These are phyloP conservation scores for Fusarium pseudograminearum DNA, from an alignment of 2,329 filamentous ascomycete genomes.

Conservation along the genomic window DNA sequence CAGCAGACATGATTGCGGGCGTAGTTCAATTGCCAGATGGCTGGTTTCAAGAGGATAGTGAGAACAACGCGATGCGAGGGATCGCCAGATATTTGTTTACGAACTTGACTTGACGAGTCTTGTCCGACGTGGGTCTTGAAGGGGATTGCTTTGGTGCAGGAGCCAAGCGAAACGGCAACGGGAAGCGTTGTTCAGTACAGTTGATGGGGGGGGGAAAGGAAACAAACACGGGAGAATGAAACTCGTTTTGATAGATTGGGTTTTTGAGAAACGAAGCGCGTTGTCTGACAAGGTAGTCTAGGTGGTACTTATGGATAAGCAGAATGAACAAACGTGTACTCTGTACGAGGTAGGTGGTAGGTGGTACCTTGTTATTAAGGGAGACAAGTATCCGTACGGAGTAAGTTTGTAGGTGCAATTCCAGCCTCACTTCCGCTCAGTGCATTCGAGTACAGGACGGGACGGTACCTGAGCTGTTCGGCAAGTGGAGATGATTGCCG, in stretches of 20 bases:
- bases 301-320: neutral
- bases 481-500: slow-evolving; percentile 33
- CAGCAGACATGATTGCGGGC: slow-evolving; percentile 47
- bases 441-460: neutral
- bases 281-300: neutral
- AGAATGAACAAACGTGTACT: neutral
- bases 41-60: neutral
- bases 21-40: neutral
- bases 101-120: slow-evolving; percentile 19
- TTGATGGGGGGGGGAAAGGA: neutral
- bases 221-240: slow-evolving; percentile 34
- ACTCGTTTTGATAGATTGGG: slow-evolving; percentile 14
- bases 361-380: slow-evolving; percentile 25
- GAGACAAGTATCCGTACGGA: slow-evolving; percentile 5
- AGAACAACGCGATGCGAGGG: neutral
- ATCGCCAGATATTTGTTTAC: slow-evolving; percentile 12
- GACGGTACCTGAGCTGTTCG: slow-evolving; percentile 5
- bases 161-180: slow-evolving; percentile 20
- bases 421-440: slow-evolving; percentile 4
- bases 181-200: slow-evolving; percentile 17
- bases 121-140: slow-evolving; percentile 25
- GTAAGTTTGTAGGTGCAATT: neutral
- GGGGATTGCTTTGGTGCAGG: slow-evolving; percentile 15
- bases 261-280: slow-evolving; percentile 13
- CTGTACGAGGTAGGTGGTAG: neutral